Conservation (phyloP, 1,139 yeast species). For the Blastobotrys indianensis region DNA sequence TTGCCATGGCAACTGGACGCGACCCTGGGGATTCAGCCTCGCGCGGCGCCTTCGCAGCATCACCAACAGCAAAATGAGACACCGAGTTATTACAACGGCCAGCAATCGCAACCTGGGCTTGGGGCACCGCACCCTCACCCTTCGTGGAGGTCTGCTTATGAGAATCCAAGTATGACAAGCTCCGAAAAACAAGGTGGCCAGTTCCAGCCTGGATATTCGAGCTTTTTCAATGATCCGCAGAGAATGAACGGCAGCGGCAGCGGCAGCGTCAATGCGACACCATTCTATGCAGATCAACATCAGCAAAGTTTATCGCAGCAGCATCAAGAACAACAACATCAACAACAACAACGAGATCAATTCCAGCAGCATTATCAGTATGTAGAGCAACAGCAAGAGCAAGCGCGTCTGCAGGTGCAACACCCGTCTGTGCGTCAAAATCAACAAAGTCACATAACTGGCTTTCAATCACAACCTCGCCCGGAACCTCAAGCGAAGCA, state of each 20-base stretch:
- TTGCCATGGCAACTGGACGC: not conserved
- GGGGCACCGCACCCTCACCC: no score
- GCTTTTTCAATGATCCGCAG: no score
- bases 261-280: not conserved
- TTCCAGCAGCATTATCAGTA: not conserved
- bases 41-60: no score
- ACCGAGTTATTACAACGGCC: no score
- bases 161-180: no score
- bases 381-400: constrained; percentile 1
- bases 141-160: no score
- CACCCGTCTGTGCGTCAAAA: not conserved
- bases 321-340: not conserved
- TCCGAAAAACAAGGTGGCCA: no score
- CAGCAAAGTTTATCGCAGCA: not conserved
- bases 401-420: not conserved
- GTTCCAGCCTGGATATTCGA: no score
- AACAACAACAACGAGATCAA: not conserved
- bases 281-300: not conserved
- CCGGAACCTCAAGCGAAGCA: no score
- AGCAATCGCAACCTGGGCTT: no score
- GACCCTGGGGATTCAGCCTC: not conserved
- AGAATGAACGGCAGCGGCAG: not conserved
- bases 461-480: not conserved
- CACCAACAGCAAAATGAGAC: no score
- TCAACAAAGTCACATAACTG: constrained; percentile 2